A percentile compares a stretch with the other conserved stretches of the same genome.
phyloP scores from a whole-genome alignment of 805 yeast genomes.

The Pichia kluyveri region DNA sequence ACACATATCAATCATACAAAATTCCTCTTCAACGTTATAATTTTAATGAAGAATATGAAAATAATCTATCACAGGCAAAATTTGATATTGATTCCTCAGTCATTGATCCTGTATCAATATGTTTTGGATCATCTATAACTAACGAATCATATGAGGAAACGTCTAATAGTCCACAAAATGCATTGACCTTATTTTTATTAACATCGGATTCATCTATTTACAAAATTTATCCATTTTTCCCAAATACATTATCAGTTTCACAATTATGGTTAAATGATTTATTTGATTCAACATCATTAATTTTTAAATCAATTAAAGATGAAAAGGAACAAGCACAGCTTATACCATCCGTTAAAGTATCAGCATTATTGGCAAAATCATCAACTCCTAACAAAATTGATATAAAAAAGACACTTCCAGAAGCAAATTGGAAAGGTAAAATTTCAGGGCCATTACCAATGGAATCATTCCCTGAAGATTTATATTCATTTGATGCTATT shows the following conservation, averaged over 20 bases:
- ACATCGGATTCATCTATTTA: constrained; percentile 51
- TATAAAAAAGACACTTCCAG: constrained; percentile 11
- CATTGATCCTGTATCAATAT: constrained; percentile 31
- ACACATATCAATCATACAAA: constrained; percentile 22
- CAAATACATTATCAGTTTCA: constrained; percentile 33
- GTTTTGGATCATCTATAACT: constrained; percentile 32
- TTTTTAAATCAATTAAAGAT: constrained; percentile 18
- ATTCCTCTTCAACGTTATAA: constrained; percentile 16
- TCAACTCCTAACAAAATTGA: constrained; percentile 5
- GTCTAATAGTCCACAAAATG: constrained; percentile 11
- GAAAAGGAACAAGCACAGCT: constrained; percentile 4
- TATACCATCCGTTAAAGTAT: constrained; percentile 19
- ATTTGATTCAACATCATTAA: constrained; percentile 18
- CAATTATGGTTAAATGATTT: constrained; percentile 21
- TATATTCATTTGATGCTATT: constrained; percentile 39
- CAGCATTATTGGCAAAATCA: constrained; percentile 13
- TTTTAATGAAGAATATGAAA: constrained; percentile 12
- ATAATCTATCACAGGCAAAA: constrained; percentile 14
- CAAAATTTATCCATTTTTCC: constrained; percentile 56
- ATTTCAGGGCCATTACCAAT: constrained; percentile 43
- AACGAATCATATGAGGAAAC: background rate
- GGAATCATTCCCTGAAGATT: constrained; percentile 43
- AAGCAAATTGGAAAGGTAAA: constrained; percentile 14
- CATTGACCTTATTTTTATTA: constrained; percentile 43
- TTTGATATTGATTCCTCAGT: constrained; percentile 10